phyloP scores from a whole-genome alignment of 192 early-diverging fungal species.

The Gaertneriomyces semiglobifer region DNA sequence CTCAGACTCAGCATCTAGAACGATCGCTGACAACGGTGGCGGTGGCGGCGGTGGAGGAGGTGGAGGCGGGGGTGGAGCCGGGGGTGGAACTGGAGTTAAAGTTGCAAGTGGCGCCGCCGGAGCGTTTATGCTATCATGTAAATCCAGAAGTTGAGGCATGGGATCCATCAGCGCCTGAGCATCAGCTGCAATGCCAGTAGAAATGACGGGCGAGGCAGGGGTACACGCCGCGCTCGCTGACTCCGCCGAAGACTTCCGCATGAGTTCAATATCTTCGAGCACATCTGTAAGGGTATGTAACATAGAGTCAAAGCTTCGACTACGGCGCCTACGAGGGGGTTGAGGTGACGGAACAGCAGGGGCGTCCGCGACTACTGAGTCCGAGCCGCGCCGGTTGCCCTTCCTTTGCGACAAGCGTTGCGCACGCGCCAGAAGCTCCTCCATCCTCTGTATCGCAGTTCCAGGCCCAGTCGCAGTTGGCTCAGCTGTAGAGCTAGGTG shows the following conservation, averaged over 20 bases:
- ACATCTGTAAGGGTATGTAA: too few relatives aligned
- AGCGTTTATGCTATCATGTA: not conserved
- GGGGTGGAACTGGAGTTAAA: slow-evolving; percentile 9
- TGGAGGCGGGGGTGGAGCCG: slow-evolving; percentile 21
- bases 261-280: too few relatives aligned
- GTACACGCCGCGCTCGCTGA: not conserved
- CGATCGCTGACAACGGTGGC: slow-evolving; percentile 31
- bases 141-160: not conserved
- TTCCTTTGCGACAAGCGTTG: not conserved
- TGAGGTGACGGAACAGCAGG: too few relatives aligned
- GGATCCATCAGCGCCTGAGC: not conserved
- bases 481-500: too few relatives aligned
- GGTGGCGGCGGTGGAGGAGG: slow-evolving; percentile 35
- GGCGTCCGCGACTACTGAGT: not conserved
- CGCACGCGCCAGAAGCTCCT: slow-evolving; percentile 2
- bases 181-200: not conserved
- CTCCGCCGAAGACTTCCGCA: too few relatives aligned
- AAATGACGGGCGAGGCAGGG: not conserved
- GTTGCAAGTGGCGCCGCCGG: slow-evolving; percentile 18
- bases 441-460: slow-evolving; percentile 18
- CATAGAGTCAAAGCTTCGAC: slow-evolving; percentile 1
- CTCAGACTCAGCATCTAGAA: not conserved
- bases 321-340: not conserved
- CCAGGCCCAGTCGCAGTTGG: not conserved
- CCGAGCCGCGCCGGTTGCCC: not conserved